These are phyloP conservation scores for Drechslera avenae DNA, from an alignment of 2,329 filamentous ascomycete genomes.

Conservation along the genomic window DNA sequence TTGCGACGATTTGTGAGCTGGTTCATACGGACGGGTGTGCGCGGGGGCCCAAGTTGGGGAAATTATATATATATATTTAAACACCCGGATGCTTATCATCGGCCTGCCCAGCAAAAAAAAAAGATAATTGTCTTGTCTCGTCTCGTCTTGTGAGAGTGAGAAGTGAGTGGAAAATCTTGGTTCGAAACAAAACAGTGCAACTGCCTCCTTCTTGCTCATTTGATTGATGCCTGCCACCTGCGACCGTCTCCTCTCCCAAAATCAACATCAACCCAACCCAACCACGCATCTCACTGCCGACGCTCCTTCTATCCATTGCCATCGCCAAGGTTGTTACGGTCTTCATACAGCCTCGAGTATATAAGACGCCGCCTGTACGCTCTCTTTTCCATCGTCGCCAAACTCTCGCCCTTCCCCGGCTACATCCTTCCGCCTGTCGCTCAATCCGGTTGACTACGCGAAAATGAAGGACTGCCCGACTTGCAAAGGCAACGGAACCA, in stretches of 20 bases:
- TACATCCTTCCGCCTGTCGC: conserved; percentile 9
- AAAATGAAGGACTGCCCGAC: conserved; percentile 41
- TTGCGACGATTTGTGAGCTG: conserved; percentile 10
- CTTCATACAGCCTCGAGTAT: too few species aligned
- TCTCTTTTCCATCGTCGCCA: too few species aligned
- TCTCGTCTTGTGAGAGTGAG: too few species aligned
- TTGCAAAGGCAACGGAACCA: conserved; percentile 40
- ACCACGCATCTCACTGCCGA: not conserved
- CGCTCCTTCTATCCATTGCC: conserved; percentile 10
- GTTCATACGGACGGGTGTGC: conserved; percentile 9
- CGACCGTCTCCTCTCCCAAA: not conserved
- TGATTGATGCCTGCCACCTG: conserved; percentile 4
- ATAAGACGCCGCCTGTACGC: too few species aligned
- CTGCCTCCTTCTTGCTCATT: conserved; percentile 2
- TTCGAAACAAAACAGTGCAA: conserved; percentile 3
- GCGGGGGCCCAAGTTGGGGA: conserved; percentile 11
- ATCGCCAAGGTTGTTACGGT: not conserved
- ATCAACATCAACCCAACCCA: conserved; percentile 4
- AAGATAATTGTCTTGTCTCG: too few species aligned
- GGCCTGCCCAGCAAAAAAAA: not conserved
- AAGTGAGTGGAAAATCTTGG: conserved; percentile 4
- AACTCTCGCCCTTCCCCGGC: conserved; percentile 1
- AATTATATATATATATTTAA: conserved; percentile 16
- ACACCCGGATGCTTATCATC: conserved; percentile 2
- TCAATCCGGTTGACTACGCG: conserved; percentile 8